Evolutionary conservation across 2,329 filamentous ascomycete genomes (phyloP), one percentile per base, ranked within the genome.

Genomic region (Leptographium wingfieldii): DNA sequence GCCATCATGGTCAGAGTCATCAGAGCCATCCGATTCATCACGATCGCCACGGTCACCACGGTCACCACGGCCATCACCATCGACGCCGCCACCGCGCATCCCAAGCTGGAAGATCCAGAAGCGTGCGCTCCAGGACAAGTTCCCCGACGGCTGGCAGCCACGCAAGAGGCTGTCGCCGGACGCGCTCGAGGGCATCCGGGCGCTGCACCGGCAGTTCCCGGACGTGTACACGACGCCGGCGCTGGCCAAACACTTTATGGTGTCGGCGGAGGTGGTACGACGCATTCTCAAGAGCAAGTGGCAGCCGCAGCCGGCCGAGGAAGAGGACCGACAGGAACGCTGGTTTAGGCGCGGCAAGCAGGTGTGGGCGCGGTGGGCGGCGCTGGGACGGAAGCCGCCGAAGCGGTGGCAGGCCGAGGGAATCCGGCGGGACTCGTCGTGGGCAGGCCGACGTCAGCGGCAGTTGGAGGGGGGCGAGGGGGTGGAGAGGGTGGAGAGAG

Each of bases 161-260:
- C 80, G 82, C 56, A 96, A 95, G 72, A 86, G 86, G 61, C 80
- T 99, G 11, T 97, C 94, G 0, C 94, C 94, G 0, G 92, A 97
- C 71, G 90, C 92, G 1, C 77, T 96, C 38, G 86, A 88, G n/a
- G 92, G 91, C 51, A 95, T 99, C 66, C 85, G 91, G 51, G 86
- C 88, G 25, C 77, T 99, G 40, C 84, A 96, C 71, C 76, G 80
- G 31, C 85, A 90, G 66, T 86, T 90, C 63, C 90, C 92, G 0
- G 80, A 87, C 2, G 78, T 80, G 60, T 96, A 91, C 74, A 88
- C 86, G 4, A 95, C 88, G 0, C 72, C 79, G 19, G 79, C 83
- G 40, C 82, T 97, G 16, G 83, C 92, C 0, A 69, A 84, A 1
- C 83, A 90, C 66, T 99, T 97, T 73, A 79, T 91, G 70, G 78